Evolutionary conservation across 345 rosid genomes (phyloP), one percentile per base, ranked within the genome.

Genomic region (thale cress (Arabidopsis thaliana)): DNA sequence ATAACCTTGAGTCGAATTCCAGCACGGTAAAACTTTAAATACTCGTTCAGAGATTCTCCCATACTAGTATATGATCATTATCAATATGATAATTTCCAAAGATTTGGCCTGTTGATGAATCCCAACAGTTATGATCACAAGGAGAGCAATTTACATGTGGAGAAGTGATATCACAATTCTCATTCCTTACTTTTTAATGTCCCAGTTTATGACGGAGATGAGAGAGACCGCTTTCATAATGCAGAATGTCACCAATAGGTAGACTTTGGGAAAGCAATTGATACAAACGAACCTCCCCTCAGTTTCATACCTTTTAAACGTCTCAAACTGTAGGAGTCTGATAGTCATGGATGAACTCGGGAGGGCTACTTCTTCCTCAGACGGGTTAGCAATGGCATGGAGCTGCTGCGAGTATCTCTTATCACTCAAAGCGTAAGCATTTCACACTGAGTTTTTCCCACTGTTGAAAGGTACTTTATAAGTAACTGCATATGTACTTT

Each of bases 191-290:
- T 34, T 42, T 78, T 73, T 11, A 14, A 8, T 80, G 58, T 78
- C 73, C 68, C 91, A 95, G 97, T 95, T 95, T 81, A 92, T 95
- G 99, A 95, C 97, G 50, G 97, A 92, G 87, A 95, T 92, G 99
- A 92, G 87, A 82, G 99, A 95, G 85, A 92, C 97, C 7, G 97
- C 99, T 71, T 95, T 95, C 71, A 63, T 95, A 74, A 85, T 92
- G 99, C 97, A 95, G 85, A 95, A 92, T 82, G 84, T 89, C 72
- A 65, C 99, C 67, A 78, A 67, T 72, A 90, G 91, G 99, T 95
- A 81, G 72, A 25, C 58, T 34, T 52, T 58, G 73, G 73, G 38
- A 62, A 53, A 59, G 57, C 57, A 34, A 34, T 23, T 50, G 33
- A 24, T 61, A 40, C 41, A 55, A 10, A 7, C 16, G 33, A 76